Percentiles rank a stretch among this genome's conserved stretches.
These are phyloP conservation scores for Populus ilicifolia DNA, from an alignment of 345 rosid genomes.

Conservation along the genomic window DNA sequence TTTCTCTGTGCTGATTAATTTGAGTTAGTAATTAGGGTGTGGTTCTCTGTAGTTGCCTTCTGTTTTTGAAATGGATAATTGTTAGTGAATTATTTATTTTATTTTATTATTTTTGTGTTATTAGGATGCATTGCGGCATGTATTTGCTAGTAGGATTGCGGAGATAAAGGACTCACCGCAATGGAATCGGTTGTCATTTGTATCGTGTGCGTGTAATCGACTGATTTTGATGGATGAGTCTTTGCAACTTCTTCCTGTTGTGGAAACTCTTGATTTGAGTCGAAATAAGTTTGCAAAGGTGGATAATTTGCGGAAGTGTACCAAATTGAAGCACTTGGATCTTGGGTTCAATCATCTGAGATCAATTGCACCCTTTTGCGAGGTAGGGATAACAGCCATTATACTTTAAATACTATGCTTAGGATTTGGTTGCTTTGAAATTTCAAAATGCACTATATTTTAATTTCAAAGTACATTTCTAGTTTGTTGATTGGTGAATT, in stretches of 20 bases:
- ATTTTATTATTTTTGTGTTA: not conserved
- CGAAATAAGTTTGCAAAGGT: constrained; percentile 88
- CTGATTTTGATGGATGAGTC: constrained; percentile 96
- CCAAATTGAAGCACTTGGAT: constrained; percentile 83
- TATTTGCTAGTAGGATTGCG: constrained; percentile 87
- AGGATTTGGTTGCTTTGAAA: not conserved
- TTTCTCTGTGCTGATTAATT: not conserved
- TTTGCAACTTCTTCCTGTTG: constrained; percentile 90
- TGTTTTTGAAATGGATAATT: not conserved
- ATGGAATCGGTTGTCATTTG: constrained; percentile 83
- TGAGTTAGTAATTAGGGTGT: not conserved
- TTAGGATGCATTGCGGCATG: constrained; percentile 91
- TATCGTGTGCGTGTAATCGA: constrained; percentile 81
- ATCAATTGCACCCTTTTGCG: constrained; percentile 58
- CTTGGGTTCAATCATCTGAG: constrained; percentile 89
- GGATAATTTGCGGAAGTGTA: constrained; percentile 78
- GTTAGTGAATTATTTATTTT: not conserved
- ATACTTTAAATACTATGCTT: not conserved
- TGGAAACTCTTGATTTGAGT: constrained; percentile 95
- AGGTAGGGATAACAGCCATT: constrained; percentile 42
- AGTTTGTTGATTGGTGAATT: not conserved
- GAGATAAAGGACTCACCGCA: constrained; percentile 81
- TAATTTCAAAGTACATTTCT: not conserved
- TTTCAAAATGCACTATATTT: not conserved
- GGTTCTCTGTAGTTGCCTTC: not conserved